A percentile compares a stretch with the other conserved stretches of the same genome.
Conservation (phyloP, 495 filamentous ascomycete species). For the Immersiella caudata region DNA sequence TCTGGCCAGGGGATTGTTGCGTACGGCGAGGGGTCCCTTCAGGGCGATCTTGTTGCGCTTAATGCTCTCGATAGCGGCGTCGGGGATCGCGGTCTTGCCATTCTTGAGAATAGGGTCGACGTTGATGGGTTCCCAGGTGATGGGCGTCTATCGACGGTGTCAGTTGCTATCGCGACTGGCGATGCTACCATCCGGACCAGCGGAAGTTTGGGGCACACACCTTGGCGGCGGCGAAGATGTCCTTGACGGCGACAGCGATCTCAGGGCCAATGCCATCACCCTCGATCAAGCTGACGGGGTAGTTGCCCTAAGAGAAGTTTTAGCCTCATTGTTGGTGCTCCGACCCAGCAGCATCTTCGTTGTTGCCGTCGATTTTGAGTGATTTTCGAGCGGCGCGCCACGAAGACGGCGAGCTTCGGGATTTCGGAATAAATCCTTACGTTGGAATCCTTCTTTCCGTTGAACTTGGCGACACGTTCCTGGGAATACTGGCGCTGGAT, state of each 20-base stretch:
- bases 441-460: constrained; percentile 82
- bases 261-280: constrained; percentile 98
- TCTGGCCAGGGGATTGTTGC: constrained; percentile 28
- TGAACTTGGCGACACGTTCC: constrained; percentile 82
- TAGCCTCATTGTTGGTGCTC: constrained; percentile 18
- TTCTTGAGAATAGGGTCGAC: constrained; percentile 91
- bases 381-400: constrained; percentile 45
- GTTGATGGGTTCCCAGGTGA: constrained; percentile 96
- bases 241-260: constrained; percentile 95
- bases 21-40: constrained; percentile 94
- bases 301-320: constrained; percentile 70
- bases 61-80: constrained; percentile 88
- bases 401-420: constrained; percentile 9
- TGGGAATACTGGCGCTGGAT: constrained; percentile 53
- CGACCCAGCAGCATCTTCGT: background rate
- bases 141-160: constrained; percentile 64
- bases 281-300: constrained; percentile 94
- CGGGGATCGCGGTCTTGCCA: constrained; percentile 86
- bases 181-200: constrained; percentile 27
- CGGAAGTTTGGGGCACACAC: constrained; percentile 50
- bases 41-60: constrained; percentile 92
- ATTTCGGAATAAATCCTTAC: constrained; percentile 56
- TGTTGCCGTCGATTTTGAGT: constrained; percentile 39
- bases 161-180: constrained; percentile 14
- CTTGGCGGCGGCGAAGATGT: constrained; percentile 94